phyloP scores from a whole-genome alignment of 2,329 filamentous ascomycete species.

The Tolypocladium tropicale region DNA sequence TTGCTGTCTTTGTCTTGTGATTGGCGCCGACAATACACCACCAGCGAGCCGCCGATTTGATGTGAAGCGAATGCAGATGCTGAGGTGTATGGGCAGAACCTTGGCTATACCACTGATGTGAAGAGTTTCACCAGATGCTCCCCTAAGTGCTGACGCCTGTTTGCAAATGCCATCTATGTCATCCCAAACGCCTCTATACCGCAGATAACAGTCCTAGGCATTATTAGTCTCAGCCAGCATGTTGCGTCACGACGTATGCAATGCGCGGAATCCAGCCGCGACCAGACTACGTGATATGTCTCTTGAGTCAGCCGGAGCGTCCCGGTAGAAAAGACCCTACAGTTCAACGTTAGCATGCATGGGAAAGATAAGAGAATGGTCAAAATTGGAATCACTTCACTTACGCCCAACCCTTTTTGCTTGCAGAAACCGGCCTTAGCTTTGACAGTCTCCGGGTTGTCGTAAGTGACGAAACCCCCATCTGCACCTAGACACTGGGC shows the following conservation, averaged over 20 bases:
- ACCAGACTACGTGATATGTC: constrained; percentile 48
- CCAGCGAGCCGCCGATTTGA: background rate
- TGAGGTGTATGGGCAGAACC: background rate
- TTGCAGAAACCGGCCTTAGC: constrained; percentile 67
- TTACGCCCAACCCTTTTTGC: constrained; percentile 56
- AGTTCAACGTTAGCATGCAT: background rate
- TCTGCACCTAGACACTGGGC: constrained; percentile 65
- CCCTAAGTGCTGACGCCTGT: background rate
- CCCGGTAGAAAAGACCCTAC: constrained; percentile 73
- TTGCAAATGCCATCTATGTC: background rate
- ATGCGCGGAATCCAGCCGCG: constrained; percentile 45
- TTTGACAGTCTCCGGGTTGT: constrained; percentile 65
- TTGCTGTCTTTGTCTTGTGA: background rate
- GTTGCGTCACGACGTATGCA: constrained; percentile 14
- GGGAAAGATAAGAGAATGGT: background rate
- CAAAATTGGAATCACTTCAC: constrained; percentile 13
- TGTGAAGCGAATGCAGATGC: background rate
- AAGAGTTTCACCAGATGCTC: background rate
- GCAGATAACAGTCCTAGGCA: background rate
- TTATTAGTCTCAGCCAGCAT: background rate
- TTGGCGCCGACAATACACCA: background rate
- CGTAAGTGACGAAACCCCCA: constrained; percentile 70
- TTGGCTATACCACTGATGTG: background rate
- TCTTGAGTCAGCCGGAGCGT: constrained; percentile 59
- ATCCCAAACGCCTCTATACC: background rate